Percentiles rank a stretch among this genome's conserved stretches.
Evolutionary conservation across 2,329 filamentous ascomycete genomes (phyloP).

Genomic region (Xylaria sp.): DNA sequence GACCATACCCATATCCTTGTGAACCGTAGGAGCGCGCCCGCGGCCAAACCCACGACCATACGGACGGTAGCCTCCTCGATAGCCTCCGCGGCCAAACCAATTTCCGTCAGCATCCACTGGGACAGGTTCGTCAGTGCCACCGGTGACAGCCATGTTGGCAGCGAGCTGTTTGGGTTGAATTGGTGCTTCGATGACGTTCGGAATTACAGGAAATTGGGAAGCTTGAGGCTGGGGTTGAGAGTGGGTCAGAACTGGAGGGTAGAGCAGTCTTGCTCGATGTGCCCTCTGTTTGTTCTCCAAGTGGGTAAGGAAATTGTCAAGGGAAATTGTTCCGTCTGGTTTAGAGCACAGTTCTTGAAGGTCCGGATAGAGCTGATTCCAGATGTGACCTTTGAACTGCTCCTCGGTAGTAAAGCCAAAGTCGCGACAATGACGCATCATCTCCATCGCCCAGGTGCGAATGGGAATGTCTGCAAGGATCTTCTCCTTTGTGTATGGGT

Average conservation of each 20-base stretch:
- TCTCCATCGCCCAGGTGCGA: not conserved
- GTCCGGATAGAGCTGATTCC: not conserved
- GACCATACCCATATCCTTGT: not conserved
- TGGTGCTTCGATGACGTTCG: not conserved
- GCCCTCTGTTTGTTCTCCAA: not conserved
- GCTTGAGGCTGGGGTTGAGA: no score
- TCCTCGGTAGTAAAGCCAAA: not conserved
- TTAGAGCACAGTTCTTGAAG: not conserved
- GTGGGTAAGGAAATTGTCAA: not conserved
- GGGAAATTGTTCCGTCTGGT: not conserved
- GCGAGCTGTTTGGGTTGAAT: not conserved
- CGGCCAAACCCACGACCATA: no score
- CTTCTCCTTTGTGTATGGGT: not conserved
- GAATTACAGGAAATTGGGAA: not conserved
- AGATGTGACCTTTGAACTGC: not conserved
- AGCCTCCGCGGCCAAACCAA: not conserved
- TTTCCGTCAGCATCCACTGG: not conserved
- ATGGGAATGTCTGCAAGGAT: not conserved
- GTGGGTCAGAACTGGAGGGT: not conserved
- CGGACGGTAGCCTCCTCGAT: not conserved
- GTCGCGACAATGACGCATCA: not conserved
- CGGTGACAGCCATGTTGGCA: not conserved
- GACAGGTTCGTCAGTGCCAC: not conserved
- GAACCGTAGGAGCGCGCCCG: no score
- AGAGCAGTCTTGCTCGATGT: not conserved